These are phyloP conservation scores for Penicillium pancosmium DNA, from an alignment of 495 filamentous ascomycete genomes.

Conservation along the genomic window DNA sequence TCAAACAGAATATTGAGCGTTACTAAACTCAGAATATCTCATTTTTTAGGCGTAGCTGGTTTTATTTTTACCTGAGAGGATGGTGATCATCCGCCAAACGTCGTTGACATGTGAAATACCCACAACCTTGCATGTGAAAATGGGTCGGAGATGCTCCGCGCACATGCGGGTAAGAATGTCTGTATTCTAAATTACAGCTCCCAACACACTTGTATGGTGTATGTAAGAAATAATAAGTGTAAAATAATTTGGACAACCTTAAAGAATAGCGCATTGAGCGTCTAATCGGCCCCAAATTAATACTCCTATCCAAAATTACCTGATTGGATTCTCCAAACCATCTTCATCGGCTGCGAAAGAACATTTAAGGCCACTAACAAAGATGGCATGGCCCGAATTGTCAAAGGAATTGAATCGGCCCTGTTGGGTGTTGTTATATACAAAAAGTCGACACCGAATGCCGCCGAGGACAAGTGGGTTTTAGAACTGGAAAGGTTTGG, in stretches of 20 bases:
- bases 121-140: neutral
- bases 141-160: constrained; percentile 3
- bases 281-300: no score
- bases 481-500: neutral
- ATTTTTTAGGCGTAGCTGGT: no score
- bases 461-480: neutral
- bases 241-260: no score
- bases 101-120: neutral
- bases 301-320: no score
- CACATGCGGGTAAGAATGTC: neutral
- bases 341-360: neutral
- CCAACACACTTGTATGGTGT: no score
- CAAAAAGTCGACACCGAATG: neutral
- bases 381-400: neutral
- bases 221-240: no score
- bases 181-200: no score
- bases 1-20: no score
- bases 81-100: neutral
- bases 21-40: no score
- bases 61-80: no score
- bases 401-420: neutral
- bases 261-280: no score
- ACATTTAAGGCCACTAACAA: neutral
- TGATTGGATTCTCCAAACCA: no score
- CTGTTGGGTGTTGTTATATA: neutral